A percentile compares a stretch with the other conserved stretches of the same genome.
Evolutionary conservation across 1,139 yeast genomes (phyloP).

Genomic region (Kodamaea sp.): DNA sequence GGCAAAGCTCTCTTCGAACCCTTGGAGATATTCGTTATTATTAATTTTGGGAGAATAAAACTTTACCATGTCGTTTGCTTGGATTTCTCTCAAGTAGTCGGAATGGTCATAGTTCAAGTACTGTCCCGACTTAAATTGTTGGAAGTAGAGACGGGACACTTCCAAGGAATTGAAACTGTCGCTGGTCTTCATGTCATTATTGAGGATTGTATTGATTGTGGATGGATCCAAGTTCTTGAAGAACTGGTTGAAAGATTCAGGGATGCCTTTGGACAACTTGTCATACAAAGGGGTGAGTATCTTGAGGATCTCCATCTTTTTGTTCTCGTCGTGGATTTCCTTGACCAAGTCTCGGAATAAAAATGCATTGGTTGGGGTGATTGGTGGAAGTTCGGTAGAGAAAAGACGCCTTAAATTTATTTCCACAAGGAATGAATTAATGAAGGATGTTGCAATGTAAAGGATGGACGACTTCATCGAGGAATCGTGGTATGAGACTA

Average conservation of each 20-base stretch:
- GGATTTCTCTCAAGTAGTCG: constrained; percentile 22
- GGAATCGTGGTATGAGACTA: constrained; percentile 18
- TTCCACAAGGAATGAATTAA: constrained; percentile 29
- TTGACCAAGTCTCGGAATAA: constrained; percentile 19
- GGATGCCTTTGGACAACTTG: constrained; percentile 13
- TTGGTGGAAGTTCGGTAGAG: constrained; percentile 10
- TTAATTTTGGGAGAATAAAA: constrained; percentile 18
- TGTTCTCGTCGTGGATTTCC: constrained; percentile 16
- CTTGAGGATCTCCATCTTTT: constrained; percentile 19
- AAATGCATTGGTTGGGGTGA: constrained; percentile 10
- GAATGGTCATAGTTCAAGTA: constrained; percentile 33
- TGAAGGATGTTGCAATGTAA: constrained; percentile 16
- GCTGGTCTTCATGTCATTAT: constrained; percentile 11
- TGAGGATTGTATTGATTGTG: constrained; percentile 14
- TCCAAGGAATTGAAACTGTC: constrained; percentile 23
- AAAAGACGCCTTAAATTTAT: constrained; percentile 23
- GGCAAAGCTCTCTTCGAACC: constrained; percentile 19
- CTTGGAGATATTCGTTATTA: constrained; percentile 22
- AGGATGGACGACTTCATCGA: constrained; percentile 24
- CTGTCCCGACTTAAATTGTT: constrained; percentile 33
- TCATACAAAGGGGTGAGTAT: constrained; percentile 17
- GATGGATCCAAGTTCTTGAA: constrained; percentile 17
- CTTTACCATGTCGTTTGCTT: constrained; percentile 15
- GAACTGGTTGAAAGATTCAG: constrained; percentile 18
- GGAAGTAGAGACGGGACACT: constrained; percentile 23